These are phyloP conservation scores for Agrocybe chaxingu DNA, from an alignment of 768 basidiomycete genomes.

Conservation along the genomic window DNA sequence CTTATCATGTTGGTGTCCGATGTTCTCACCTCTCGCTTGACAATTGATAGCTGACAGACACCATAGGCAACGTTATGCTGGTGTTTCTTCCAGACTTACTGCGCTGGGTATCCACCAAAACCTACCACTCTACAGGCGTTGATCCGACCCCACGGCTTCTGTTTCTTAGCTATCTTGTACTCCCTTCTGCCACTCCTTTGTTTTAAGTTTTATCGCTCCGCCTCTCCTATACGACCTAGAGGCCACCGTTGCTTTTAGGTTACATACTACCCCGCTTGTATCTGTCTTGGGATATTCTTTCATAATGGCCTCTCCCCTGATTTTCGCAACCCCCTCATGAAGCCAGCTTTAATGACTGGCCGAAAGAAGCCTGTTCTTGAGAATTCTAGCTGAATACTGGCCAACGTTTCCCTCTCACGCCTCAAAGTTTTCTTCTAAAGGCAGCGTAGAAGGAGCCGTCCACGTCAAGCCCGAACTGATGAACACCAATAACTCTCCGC, in stretches of 20 bases:
- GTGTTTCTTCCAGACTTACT: slow-evolving; percentile 6
- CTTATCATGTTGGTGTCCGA: too few relatives aligned
- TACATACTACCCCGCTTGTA: too few relatives aligned
- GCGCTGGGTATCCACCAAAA: slow-evolving; percentile 9
- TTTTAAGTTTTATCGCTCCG: slow-evolving; percentile 13
- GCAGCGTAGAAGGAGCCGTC: slow-evolving; percentile 12
- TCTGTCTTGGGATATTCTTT: too few relatives aligned
- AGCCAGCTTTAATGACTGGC: too few relatives aligned
- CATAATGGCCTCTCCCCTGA: too few relatives aligned
- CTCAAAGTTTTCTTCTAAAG: slow-evolving; percentile 8
- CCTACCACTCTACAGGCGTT: slow-evolving; percentile 10
- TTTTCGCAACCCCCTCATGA: too few relatives aligned
- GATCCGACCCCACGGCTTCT: slow-evolving; percentile 13
- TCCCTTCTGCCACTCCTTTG: slow-evolving; percentile 17
- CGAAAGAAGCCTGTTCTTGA: too few relatives aligned
- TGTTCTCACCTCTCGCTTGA: neutral
- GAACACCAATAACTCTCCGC: slow-evolving; percentile 14
- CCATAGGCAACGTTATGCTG: neutral
- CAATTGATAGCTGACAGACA: neutral
- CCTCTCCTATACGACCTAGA: slow-evolving; percentile 1
- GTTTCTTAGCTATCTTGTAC: slow-evolving; percentile 12
- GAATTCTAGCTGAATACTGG: neutral
- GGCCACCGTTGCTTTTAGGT: slow-evolving; percentile 4
- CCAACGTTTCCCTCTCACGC: slow-evolving; percentile 6
- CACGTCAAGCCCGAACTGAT: slow-evolving; percentile 21